phyloP scores from a whole-genome alignment of 2,329 filamentous ascomycete genomes.

The Fusarium armeniacum region DNA sequence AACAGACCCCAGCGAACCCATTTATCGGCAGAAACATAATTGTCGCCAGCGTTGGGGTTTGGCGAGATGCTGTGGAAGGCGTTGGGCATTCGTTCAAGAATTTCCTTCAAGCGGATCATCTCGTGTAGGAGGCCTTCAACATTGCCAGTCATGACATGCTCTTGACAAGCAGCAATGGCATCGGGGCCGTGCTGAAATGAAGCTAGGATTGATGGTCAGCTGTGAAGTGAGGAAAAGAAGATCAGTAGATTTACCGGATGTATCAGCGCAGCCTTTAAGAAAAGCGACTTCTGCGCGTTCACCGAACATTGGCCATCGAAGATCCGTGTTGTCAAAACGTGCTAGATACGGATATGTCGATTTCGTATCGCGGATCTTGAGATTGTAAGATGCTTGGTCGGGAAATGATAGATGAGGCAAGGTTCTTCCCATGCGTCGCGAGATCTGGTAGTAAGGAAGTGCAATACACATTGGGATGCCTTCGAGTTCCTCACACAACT shows the following conservation, averaged over 20 bases:
- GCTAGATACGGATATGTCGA: constrained; percentile 65
- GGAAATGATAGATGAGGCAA: constrained; percentile 67
- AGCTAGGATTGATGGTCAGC: constrained; percentile 37
- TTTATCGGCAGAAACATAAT: constrained; percentile 63
- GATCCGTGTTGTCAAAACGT: constrained; percentile 66
- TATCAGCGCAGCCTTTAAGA: constrained; percentile 64
- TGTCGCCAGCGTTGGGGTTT: constrained; percentile 66
- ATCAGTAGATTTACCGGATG: constrained; percentile 43
- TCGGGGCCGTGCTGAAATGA: constrained; percentile 66
- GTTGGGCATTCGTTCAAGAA: constrained; percentile 66
- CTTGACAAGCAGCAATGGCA: constrained; percentile 66
- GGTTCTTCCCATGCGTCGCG: constrained; percentile 64
- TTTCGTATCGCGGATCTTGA: constrained; percentile 63
- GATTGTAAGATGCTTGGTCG: constrained; percentile 68
- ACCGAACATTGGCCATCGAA: constrained; percentile 68
- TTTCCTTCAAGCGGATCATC: constrained; percentile 66
- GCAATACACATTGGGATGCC: constrained; percentile 65
- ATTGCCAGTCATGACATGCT: constrained; percentile 67
- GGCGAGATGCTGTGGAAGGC: constrained; percentile 68
- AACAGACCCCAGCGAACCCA: constrained; percentile 68
- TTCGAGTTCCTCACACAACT: constrained; percentile 64
- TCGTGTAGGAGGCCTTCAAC: constrained; percentile 64
- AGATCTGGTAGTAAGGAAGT: constrained; percentile 65
- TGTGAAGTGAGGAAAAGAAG: accelerated
- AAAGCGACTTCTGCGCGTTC: constrained; percentile 66